phyloP scores from a whole-genome alignment of 2,329 filamentous ascomycete species.

The Elsinoe perseae region DNA sequence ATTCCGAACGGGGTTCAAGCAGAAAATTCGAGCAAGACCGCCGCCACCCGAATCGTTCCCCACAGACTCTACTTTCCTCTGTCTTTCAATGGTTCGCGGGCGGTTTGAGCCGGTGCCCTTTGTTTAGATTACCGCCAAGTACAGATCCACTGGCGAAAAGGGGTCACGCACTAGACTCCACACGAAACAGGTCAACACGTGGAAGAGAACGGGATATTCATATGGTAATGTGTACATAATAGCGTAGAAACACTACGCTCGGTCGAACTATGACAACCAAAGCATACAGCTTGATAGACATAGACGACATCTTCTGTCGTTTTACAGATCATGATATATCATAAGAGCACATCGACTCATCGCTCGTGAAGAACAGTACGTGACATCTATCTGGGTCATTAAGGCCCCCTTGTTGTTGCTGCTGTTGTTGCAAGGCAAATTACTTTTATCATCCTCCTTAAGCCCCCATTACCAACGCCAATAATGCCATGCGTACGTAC shows the following conservation, averaged over 20 bases:
- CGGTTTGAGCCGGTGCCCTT: background rate
- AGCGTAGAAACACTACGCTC: conserved; percentile 7
- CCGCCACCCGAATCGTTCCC: conserved; percentile 1
- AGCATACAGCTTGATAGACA: background rate
- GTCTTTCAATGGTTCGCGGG: background rate
- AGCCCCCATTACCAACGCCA: conserved; percentile 78
- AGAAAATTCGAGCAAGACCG: background rate
- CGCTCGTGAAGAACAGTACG: conserved; percentile 8
- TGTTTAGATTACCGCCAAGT: background rate
- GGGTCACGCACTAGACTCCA: conserved; percentile 2
- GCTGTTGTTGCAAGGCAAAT: conserved; percentile 3
- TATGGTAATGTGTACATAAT: conserved; percentile 14
- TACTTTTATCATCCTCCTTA: conserved; percentile 24
- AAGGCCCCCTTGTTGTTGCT: background rate
- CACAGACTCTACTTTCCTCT: background rate
- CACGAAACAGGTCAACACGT: conserved; percentile 7
- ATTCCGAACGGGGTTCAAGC: background rate
- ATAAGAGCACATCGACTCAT: conserved; percentile 12
- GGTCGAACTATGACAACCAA: background rate
- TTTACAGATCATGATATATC: conserved; percentile 11
- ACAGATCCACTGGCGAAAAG: background rate
- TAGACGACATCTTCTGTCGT: background rate
- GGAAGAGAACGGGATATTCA: background rate
- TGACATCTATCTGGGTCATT: conserved; percentile 1
- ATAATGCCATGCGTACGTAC: conserved; percentile 94